Conservation (phyloP, 2,329 filamentous ascomycete species). For the Fusarium bulbicola region DNA sequence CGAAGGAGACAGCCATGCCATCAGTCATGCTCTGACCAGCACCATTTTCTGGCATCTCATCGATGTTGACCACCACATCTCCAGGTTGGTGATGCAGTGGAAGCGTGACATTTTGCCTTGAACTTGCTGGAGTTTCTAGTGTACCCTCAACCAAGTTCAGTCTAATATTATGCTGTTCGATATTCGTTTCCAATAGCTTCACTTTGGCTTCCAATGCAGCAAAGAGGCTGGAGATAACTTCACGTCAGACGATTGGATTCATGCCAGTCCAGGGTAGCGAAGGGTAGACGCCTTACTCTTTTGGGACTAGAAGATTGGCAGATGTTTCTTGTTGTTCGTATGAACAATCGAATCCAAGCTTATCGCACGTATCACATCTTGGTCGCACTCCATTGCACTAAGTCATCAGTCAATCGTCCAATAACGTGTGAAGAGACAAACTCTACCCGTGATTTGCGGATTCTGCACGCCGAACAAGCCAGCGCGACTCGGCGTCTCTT, state of each 20-base stretch:
- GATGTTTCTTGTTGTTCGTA: conserved; percentile 6
- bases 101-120: background rate
- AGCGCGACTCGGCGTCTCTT: conserved; percentile 3
- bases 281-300: background rate
- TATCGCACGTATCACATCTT: conserved; percentile 6
- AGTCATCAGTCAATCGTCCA: rapidly evolving
- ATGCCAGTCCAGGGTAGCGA: background rate
- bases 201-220: background rate
- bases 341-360: background rate
- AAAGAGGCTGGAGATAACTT: background rate
- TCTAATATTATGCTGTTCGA: background rate
- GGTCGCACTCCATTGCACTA: conserved; percentile 3
- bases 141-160: background rate
- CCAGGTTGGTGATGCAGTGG: background rate
- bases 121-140: background rate
- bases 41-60: background rate
- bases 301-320: conserved; percentile 4
- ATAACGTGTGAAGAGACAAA: rapidly evolving
- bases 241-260: background rate
- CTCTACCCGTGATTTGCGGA: conserved; percentile 4
- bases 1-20: conserved; percentile 1
- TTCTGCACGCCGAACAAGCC: conserved; percentile 4
- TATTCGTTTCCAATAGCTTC: background rate
- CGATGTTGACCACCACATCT: background rate
- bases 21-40: background rate